Base-by-base conservation (phyloP, 2,329 filamentous ascomycete species). In the Xylariomycetidae sp. region DNA sequence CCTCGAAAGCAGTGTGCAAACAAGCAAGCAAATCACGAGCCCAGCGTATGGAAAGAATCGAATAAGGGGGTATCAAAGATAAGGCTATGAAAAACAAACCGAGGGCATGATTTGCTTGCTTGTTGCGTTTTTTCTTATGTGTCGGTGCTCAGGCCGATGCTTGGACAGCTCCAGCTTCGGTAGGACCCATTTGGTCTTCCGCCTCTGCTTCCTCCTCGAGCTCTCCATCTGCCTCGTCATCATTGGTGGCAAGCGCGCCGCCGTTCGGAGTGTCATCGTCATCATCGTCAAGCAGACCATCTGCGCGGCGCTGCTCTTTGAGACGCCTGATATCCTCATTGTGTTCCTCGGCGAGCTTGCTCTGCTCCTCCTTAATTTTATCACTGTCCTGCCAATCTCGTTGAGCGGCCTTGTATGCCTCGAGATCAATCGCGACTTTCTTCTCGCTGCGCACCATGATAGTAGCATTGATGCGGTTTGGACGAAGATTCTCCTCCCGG, bases 401-500 rank as follows among this genome's bases (percentile, higher is more conserved):
- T 33, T 73, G 68, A 31, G 63, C 53, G 17, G 63, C 60, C 50
- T 74, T 68, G 61, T 79, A 81, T 56, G 77, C 73, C 20, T 78
- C 73, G 16, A 82, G 60, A 50, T 80, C 69, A 44, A 82, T 79
- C 49, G 59, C 61, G 27, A 70, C 64, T 18, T 68, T 69, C 60
- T 78, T 74, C 46, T 72, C 66, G 36, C 76, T 77, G 22, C 53
- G 52, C 18, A 56, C 53, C 53, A 72, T 73, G 36, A 92, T 65
- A 5, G 77, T 77, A 22, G 70, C 69, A 40, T 77, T 78, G 46
- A 94, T 70, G 41, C 75, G 72, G 3, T 64, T 61, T 0, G 83
- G 79, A 42, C 82, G 72, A 33, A 76, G 66, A 20, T 77, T 70
- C 61, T 92, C 86, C 60, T 92, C 87, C 40, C 82, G 80, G 49